Evolutionary conservation across 345 rosid genomes (phyloP).

Genomic region (Pugionium dolabratum): DNA sequence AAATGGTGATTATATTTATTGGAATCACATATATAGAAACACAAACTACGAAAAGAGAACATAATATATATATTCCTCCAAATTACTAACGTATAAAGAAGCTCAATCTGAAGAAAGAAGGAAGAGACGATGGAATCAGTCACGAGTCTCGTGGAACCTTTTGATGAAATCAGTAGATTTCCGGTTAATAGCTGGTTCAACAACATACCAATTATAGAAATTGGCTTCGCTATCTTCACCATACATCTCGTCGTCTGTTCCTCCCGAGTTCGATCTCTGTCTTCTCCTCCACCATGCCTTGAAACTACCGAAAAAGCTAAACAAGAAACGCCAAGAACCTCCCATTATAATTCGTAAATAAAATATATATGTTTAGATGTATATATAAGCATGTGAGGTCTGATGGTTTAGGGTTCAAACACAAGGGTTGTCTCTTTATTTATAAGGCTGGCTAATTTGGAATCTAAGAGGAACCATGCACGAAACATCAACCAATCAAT

Average conservation of each 20-base stretch:
- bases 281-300: conserved; percentile 41
- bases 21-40: conserved; percentile 9
- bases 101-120: conserved; percentile 10
- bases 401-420: conserved; percentile 44
- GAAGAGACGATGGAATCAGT: conserved; percentile 19
- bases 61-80: conserved; percentile 12
- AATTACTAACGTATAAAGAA: conserved; percentile 9
- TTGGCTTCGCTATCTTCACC: conserved; percentile 34
- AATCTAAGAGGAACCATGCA: conserved; percentile 39
- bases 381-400: conserved; percentile 29
- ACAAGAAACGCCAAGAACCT: conserved; percentile 43
- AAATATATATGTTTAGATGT: not conserved
- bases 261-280: conserved; percentile 30
- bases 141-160: conserved; percentile 46
- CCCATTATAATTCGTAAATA: conserved; percentile 28
- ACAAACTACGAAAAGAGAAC: conserved; percentile 17
- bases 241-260: conserved; percentile 35
- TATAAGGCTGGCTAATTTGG: conserved; percentile 29
- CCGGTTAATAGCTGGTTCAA: conserved; percentile 44
- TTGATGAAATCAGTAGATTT: conserved; percentile 45
- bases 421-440: conserved; percentile 23
- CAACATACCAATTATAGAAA: conserved; percentile 41
- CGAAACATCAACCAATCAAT: conserved; percentile 37
- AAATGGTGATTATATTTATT: conserved; percentile 25
- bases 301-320: conserved; percentile 45